A percentile compares a stretch with the other conserved stretches of the same genome.
Conservation (phyloP, 1,139 yeast genomes). For the Suhomyces coccinellae region DNA sequence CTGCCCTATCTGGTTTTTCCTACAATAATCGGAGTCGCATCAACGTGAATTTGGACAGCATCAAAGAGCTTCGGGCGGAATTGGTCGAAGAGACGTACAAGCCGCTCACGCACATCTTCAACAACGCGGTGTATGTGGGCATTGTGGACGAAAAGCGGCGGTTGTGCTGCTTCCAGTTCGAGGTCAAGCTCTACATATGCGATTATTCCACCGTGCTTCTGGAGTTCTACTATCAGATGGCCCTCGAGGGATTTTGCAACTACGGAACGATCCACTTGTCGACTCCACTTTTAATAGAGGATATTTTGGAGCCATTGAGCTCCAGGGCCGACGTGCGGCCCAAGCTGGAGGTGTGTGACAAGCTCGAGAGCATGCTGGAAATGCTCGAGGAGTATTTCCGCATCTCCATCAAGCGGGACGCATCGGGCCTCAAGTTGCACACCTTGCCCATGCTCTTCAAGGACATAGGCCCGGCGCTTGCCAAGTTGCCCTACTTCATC, state of each 20-base stretch:
- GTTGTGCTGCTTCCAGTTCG: constrained; percentile 79
- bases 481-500: constrained; percentile 67
- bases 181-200: constrained; percentile 70
- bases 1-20: not conserved
- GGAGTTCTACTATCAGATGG: constrained; percentile 80
- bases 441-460: constrained; percentile 69
- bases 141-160: constrained; percentile 71
- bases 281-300: constrained; percentile 34
- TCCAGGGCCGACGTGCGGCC: constrained; percentile 21
- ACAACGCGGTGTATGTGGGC: constrained; percentile 77
- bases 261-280: constrained; percentile 64
- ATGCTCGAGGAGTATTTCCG: constrained; percentile 83
- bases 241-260: constrained; percentile 75
- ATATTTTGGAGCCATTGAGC: constrained; percentile 28
- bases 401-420: constrained; percentile 38
- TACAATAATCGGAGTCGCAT: constrained; percentile 15
- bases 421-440: constrained; percentile 33
- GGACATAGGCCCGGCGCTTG: constrained; percentile 60
- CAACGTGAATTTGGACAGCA: constrained; percentile 56
- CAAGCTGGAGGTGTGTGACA: constrained; percentile 21
- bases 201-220: constrained; percentile 73
- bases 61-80: constrained; percentile 52
- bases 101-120: constrained; percentile 64
- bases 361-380: constrained; percentile 53
- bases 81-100: constrained; percentile 50